Percentiles rank a stretch among this genome's conserved stretches.
These are phyloP conservation scores for Pyrus hybrid DNA, from an alignment of 331 rosid genomes.

Conservation along the genomic window DNA sequence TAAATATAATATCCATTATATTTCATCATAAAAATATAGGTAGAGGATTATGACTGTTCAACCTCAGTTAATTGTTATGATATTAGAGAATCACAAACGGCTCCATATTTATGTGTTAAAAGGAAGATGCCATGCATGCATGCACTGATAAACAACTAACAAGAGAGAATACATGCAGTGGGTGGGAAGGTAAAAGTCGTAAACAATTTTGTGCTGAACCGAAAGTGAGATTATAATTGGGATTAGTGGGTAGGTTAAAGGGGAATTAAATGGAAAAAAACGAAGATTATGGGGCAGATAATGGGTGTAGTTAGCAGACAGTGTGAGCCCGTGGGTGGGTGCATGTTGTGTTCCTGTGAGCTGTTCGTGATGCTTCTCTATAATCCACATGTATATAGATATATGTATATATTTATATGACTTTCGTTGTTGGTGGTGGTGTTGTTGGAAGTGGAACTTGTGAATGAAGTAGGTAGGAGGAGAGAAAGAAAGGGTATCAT, in stretches of 20 bases:
- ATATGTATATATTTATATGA: background rate
- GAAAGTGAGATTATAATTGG: background rate
- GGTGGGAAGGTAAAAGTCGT: background rate
- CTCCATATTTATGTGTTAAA: too few species aligned
- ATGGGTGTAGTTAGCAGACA: constrained; percentile 1
- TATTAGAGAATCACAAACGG: background rate
- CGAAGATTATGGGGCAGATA: constrained; percentile 2
- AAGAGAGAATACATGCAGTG: background rate
- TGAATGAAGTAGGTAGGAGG: constrained; percentile 1
- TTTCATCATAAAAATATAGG: background rate
- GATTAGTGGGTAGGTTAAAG: background rate
- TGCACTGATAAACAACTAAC: background rate
- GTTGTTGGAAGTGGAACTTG: background rate
- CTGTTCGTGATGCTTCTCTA: constrained; percentile 6
- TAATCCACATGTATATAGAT: too few species aligned
- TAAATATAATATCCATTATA: too few species aligned
- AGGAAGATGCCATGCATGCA: too few species aligned
- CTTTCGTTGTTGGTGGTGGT: background rate
- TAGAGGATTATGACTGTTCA: background rate
- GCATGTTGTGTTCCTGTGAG: background rate
- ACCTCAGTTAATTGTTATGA: background rate
- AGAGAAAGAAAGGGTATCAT: constrained; percentile 20
- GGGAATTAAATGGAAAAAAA: background rate
- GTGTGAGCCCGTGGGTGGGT: background rate
- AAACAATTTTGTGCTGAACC: background rate